phyloP scores from a whole-genome alignment of 2,329 filamentous ascomycete species.

The Botrytis pseudocinerea region DNA sequence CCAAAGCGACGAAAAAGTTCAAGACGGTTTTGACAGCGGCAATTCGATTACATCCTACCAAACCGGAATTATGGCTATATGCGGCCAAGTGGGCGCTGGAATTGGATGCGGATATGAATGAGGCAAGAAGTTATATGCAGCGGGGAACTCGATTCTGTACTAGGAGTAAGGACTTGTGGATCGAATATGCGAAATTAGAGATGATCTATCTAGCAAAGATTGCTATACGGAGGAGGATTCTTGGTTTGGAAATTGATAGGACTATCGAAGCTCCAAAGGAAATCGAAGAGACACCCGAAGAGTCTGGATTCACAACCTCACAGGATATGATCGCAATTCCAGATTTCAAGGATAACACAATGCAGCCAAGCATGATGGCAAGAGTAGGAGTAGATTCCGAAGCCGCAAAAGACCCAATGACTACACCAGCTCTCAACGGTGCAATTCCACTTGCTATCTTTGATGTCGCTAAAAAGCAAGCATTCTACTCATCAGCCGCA shows the following conservation, averaged over 20 bases:
- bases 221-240: constrained; percentile 67
- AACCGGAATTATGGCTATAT: constrained; percentile 79
- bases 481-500: constrained; percentile 64
- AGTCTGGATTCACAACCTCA: constrained; percentile 41
- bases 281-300: constrained; percentile 49
- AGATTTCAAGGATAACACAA: constrained; percentile 45
- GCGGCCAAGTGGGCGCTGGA: constrained; percentile 79
- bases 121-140: constrained; percentile 83
- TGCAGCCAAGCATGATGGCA: constrained; percentile 49
- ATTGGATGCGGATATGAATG: constrained; percentile 80
- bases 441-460: constrained; percentile 93
- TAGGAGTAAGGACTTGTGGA: constrained; percentile 71
- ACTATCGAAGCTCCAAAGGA: constrained; percentile 47
- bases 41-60: constrained; percentile 81
- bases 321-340: constrained; percentile 59
- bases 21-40: constrained; percentile 66
- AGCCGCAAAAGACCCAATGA: constrained; percentile 41
- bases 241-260: constrained; percentile 59
- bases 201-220: constrained; percentile 89
- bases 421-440: constrained; percentile 83
- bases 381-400: constrained; percentile 56
- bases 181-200: constrained; percentile 88
- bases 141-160: constrained; percentile 88
- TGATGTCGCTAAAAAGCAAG: constrained; percentile 78
- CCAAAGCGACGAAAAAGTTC: constrained; percentile 66